These are phyloP conservation scores for Colletotrichum navitas DNA, from an alignment of 2,329 filamentous ascomycete genomes.

Conservation along the genomic window DNA sequence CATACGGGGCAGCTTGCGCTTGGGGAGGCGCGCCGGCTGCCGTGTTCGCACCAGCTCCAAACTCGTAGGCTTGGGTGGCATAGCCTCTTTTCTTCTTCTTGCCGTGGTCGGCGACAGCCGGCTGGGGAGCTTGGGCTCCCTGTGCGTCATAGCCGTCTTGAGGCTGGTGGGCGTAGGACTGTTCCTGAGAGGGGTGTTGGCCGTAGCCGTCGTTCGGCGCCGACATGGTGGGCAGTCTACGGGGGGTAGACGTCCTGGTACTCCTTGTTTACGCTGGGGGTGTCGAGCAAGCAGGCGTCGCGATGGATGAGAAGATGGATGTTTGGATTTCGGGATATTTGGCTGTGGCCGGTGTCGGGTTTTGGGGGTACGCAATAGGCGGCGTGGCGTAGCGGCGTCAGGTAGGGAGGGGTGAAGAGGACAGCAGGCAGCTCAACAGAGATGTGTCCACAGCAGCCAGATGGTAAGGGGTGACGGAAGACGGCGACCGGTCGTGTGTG, in stretches of 20 bases:
- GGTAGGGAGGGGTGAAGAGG: conserved; percentile 35
- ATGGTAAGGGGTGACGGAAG: conserved; percentile 8
- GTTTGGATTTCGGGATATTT: conserved; percentile 13
- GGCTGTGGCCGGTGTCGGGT: conserved; percentile 18
- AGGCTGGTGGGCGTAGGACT: conserved; percentile 57
- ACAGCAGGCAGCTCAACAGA: conserved; percentile 22
- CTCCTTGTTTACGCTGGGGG: conserved; percentile 4
- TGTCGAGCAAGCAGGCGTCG: neutral
- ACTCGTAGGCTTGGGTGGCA: conserved; percentile 94
- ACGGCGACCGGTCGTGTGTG: neutral
- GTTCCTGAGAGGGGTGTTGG: conserved; percentile 60
- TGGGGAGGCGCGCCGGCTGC: conserved; percentile 63
- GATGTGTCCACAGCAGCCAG: conserved; percentile 39
- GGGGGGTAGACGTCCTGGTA: neutral
- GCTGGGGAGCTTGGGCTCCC: conserved; percentile 48
- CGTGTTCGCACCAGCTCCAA: conserved; percentile 85
- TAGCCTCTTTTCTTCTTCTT: conserved; percentile 96
- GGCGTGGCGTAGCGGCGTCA: conserved; percentile 36
- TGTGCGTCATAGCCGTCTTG: conserved; percentile 54
- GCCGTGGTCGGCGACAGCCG: conserved; percentile 58
- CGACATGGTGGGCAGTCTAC: conserved; percentile 62
- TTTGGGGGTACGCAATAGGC: conserved; percentile 25
- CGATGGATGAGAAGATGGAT: conserved; percentile 43
- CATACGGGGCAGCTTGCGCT: conserved; percentile 59
- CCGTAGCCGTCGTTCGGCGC: conserved; percentile 68